Evolutionary conservation across 192 early-diverging fungal genomes (phyloP).

Genomic region (Coemansia sp.): DNA sequence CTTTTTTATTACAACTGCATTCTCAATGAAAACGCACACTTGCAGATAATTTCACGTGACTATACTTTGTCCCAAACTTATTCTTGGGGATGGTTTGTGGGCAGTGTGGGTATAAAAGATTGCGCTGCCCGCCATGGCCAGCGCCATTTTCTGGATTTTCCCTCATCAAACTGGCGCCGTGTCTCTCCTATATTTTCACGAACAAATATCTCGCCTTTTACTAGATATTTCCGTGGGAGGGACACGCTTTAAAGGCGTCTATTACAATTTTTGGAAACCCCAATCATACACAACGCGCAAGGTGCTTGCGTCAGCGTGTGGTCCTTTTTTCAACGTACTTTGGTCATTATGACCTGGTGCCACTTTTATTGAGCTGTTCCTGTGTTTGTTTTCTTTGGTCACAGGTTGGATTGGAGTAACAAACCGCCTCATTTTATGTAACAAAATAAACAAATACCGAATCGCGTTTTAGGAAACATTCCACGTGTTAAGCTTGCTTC

Average conservation of each 20-base stretch:
- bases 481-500: too few species aligned
- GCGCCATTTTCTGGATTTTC: not conserved
- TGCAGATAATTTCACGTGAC: not conserved
- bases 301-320: too few species aligned
- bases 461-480: too few species aligned
- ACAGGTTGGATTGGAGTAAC: too few species aligned
- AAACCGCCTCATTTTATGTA: too few species aligned
- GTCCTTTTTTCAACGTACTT: too few species aligned
- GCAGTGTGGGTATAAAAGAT: not conserved
- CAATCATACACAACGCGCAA: not conserved
- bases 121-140: not conserved
- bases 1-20: not conserved
- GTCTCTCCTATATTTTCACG: slow-evolving; percentile 23
- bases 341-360: too few species aligned
- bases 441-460: too few species aligned
- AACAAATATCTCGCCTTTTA: slow-evolving; percentile 35
- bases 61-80: slow-evolving; percentile 4
- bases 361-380: too few species aligned
- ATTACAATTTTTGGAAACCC: slow-evolving; percentile 28
- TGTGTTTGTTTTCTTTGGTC: too few species aligned
- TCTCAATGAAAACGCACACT: not conserved
- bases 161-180: slow-evolving; percentile 15
- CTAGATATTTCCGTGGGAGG: slow-evolving; percentile 32
- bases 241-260: slow-evolving; percentile 13
- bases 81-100: not conserved